phyloP scores from a whole-genome alignment of 768 basidiomycete genomes.

The Boletus sp. region DNA sequence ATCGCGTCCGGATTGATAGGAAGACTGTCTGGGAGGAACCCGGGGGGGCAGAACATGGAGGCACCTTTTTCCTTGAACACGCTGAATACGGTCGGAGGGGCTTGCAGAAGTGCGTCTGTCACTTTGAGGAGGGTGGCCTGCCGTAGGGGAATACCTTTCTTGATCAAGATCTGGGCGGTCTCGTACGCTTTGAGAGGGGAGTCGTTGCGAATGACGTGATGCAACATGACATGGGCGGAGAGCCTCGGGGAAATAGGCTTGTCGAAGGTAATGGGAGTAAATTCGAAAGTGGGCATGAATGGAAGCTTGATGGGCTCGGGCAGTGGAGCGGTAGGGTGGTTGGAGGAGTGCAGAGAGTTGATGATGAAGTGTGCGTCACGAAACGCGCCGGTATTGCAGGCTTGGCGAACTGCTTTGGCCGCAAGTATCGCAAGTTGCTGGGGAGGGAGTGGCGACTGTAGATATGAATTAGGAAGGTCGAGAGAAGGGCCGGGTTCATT shows the following conservation, averaged over 20 bases:
- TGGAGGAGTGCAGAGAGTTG: slow-evolving; percentile 52
- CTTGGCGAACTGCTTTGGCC: slow-evolving; percentile 49
- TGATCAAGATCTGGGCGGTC: slow-evolving; percentile 52
- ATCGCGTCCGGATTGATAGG: slow-evolving; percentile 36
- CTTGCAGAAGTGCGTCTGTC: slow-evolving; percentile 13
- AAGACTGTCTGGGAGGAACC: slow-evolving; percentile 18
- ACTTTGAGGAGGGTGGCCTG: slow-evolving; percentile 48
- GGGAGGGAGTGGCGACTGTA: background rate
- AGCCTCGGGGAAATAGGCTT: slow-evolving; percentile 54
- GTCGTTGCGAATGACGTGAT: slow-evolving; percentile 56
- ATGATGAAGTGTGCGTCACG: slow-evolving; percentile 54
- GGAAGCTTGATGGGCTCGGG: slow-evolving; percentile 15
- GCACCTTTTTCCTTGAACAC: slow-evolving; percentile 16
- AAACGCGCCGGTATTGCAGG: slow-evolving; percentile 40
- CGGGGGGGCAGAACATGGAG: slow-evolving; percentile 16
- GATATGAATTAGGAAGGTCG: background rate
- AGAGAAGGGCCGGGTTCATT: background rate
- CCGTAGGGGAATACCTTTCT: slow-evolving; percentile 48
- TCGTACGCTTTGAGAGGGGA: slow-evolving; percentile 44
- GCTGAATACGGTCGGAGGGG: slow-evolving; percentile 23
- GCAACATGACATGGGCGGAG: slow-evolving; percentile 60
- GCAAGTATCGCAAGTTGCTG: slow-evolving; percentile 33
- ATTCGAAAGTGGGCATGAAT: slow-evolving; percentile 30
- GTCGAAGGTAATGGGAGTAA: slow-evolving; percentile 46
- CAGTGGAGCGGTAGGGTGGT: slow-evolving; percentile 15